Evolutionary conservation across 176 grass and related monocot species (phyloP).

Genomic region (Cenchrus americanus): DNA sequence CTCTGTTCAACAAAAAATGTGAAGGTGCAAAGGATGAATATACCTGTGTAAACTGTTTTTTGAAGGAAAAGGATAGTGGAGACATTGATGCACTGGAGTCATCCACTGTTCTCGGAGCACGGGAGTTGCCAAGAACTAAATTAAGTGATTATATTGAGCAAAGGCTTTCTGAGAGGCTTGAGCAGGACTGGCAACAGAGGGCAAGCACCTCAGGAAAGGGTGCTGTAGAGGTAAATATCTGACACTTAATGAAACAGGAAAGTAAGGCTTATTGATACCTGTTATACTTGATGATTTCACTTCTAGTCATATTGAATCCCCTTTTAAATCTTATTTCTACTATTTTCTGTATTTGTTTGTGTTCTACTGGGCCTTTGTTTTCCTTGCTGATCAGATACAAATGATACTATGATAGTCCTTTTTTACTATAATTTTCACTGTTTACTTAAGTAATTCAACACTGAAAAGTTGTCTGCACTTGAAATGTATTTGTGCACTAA

Average conservation of each 20-base stretch:
- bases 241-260: conserved; percentile 12
- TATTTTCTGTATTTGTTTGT: too few species aligned
- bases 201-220: conserved; percentile 56
- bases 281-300: background rate
- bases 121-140: conserved; percentile 72
- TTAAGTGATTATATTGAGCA: conserved; percentile 90
- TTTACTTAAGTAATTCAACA: conserved; percentile 2
- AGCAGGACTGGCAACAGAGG: conserved; percentile 65
- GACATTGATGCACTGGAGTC: conserved; percentile 38
- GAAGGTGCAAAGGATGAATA: conserved; percentile 69
- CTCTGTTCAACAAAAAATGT: conserved; percentile 84
- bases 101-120: conserved; percentile 67
- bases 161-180: conserved; percentile 77
- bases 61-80: conserved; percentile 68
- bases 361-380: too few species aligned
- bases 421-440: conserved; percentile 10
- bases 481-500: background rate
- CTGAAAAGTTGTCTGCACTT: background rate
- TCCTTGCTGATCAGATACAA: background rate
- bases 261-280: conserved; percentile 1
- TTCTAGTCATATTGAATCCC: background rate
- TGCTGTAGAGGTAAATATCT: conserved; percentile 72
- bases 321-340: background rate
- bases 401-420: background rate
- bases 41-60: conserved; percentile 81